Conservation (phyloP, 768 basidiomycete genomes). For the Boletus rubropictus region DNA sequence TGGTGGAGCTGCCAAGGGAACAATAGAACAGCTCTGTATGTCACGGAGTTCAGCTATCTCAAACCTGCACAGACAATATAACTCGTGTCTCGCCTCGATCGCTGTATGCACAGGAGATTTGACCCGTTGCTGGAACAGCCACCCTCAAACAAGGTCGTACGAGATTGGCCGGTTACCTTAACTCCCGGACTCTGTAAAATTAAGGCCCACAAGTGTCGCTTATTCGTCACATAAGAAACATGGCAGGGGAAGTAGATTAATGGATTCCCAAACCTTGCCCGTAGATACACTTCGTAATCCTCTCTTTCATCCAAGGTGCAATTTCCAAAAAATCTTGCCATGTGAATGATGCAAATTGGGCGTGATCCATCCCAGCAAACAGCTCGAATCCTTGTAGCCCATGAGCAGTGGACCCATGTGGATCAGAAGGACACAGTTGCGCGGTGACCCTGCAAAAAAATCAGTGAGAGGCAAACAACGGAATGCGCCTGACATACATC, state of each 20-base stretch:
- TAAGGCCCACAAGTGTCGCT: not conserved
- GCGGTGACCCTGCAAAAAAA: conserved; percentile 47
- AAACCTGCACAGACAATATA: conserved; percentile 15
- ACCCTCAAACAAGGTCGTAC: conserved; percentile 10
- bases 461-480: conserved; percentile 3
- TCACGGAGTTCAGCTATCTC: conserved; percentile 2
- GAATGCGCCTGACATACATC: conserved; percentile 42
- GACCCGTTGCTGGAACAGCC: conserved; percentile 12
- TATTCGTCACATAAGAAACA: not conserved
- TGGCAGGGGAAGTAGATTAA: conserved; percentile 2
- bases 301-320: conserved; percentile 74
- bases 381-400: conserved; percentile 46
- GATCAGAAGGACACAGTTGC: conserved; percentile 47
- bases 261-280: conserved; percentile 67
- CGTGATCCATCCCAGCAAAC: conserved; percentile 41
- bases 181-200: conserved; percentile 1
- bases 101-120: conserved; percentile 12
- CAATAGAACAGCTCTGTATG: conserved; percentile 19
- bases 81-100: conserved; percentile 32
- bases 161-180: not conserved
- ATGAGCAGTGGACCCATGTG: conserved; percentile 33
- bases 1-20: conserved; percentile 8
- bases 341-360: conserved; percentile 64
- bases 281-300: conserved; percentile 56
- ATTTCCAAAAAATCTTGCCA: conserved; percentile 66